Percentiles rank a stretch among this genome's conserved stretches.
Conservation (phyloP, 192 early-diverging fungal species). For the Haplosporangium gracile region DNA sequence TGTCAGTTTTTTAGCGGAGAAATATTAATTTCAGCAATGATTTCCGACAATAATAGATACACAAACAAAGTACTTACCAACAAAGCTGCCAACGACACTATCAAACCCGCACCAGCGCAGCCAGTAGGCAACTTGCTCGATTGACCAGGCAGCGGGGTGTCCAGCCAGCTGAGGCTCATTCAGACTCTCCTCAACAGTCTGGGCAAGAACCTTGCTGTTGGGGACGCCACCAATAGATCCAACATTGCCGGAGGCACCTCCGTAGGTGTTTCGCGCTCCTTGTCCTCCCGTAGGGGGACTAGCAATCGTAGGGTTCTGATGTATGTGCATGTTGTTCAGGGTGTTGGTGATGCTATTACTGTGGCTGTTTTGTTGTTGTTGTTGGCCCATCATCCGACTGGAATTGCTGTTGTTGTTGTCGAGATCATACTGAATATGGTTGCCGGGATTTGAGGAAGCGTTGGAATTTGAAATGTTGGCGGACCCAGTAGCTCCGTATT, state of each 20-base stretch:
- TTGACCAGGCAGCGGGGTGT: conserved; percentile 66
- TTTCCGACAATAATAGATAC: not conserved
- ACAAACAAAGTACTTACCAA: conserved; percentile 50
- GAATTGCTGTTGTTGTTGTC: conserved; percentile 15
- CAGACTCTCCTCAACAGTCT: conserved; percentile 42
- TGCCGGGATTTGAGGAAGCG: conserved; percentile 7
- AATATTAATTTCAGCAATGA: not conserved
- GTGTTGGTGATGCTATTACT: conserved; percentile 9
- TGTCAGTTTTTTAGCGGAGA: not conserved
- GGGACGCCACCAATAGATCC: not conserved
- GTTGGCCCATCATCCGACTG: conserved; percentile 11
- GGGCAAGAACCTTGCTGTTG: conserved; percentile 33
- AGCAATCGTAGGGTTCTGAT: conserved; percentile 37
- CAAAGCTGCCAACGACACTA: conserved; percentile 60
- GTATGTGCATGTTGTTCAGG: conserved; percentile 43
- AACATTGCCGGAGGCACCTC: not conserved
- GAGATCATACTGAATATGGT: conserved; percentile 5
- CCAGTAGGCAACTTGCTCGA: conserved; percentile 72
- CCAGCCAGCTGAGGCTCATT: conserved; percentile 44
- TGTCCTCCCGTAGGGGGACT: conserved; percentile 20
- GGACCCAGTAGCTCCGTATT: not conserved
- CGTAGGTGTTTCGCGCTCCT: conserved; percentile 10
- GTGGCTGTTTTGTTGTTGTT: conserved; percentile 25
- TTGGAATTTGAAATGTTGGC: conserved; percentile 5
- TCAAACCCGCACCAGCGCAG: conserved; percentile 65